Conservation (phyloP, 1,284 basidiomycete species). For the Tylopilus orsonianus region DNA sequence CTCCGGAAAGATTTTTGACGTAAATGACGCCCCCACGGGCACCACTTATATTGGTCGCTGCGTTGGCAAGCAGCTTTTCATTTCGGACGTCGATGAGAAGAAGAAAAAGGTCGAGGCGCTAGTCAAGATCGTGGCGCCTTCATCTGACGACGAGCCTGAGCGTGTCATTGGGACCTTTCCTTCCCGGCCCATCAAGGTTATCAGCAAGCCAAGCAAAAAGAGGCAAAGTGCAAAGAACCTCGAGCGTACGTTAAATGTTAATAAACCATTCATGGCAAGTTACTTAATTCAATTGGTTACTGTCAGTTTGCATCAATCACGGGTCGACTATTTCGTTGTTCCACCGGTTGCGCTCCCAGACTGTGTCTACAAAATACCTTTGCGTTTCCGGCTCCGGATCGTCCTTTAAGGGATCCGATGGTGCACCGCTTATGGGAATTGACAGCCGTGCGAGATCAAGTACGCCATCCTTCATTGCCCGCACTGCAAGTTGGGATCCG, state of each 20-base stretch:
- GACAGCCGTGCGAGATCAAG: constrained; percentile 69
- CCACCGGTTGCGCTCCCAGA: constrained; percentile 91
- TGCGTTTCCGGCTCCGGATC: constrained; percentile 90
- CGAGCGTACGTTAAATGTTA: constrained; percentile 66
- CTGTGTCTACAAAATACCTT: constrained; percentile 93
- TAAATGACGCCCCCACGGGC: constrained; percentile 73
- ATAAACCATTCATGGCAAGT: constrained; percentile 17
- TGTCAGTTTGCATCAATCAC: constrained; percentile 88
- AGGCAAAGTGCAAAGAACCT: constrained; percentile 90
- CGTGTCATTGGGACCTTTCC: constrained; percentile 84
- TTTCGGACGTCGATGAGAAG: constrained; percentile 87
- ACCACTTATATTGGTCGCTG: constrained; percentile 85
- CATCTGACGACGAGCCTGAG: constrained; percentile 73
- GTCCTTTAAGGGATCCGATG: constrained; percentile 89
- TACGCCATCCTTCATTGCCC: constrained; percentile 81
- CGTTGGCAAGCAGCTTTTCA: constrained; percentile 88
- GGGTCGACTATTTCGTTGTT: constrained; percentile 94
- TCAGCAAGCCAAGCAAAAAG: constrained; percentile 96
- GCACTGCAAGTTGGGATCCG: constrained; percentile 86
- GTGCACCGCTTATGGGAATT: constrained; percentile 77
- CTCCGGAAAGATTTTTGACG: constrained; percentile 79
- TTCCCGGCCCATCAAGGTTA: constrained; percentile 93
- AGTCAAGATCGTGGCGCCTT: constrained; percentile 85
- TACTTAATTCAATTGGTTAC: constrained; percentile 16
- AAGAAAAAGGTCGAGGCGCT: constrained; percentile 90